Evolutionary conservation across 2,329 filamentous ascomycete genomes (phyloP), one percentile per base, ranked within the genome.

Genomic region (Graphilbum fragrans): DNA sequence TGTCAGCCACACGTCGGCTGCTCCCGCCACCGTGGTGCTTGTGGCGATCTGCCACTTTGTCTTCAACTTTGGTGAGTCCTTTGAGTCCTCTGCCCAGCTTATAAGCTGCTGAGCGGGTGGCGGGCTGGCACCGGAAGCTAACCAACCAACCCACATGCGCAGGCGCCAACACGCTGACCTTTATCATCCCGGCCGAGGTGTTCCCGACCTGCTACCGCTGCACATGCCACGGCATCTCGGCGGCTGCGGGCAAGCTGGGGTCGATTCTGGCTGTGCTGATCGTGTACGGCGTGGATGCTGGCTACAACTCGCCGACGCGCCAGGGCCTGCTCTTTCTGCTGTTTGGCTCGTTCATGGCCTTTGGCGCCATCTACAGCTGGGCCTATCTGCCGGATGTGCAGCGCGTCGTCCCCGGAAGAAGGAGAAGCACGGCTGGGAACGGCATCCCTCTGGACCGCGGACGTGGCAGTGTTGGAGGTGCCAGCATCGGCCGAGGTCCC

Each of bases 131-230:
- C 17, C 22, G 10, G 12, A n/a, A 16, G 25, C 27, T 23, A 11
- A 1, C 14, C 16, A 9, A 14, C 17, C n/a, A 14, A 4, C 25
- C 19, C 10, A 31, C 25, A 5, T 4, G 14, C 10, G n/a, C 10
- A 50, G 69, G 74, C 11, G 73, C 74, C 34, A 79, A 79, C 49
- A 74, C 71, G 0, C 66, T 78, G 11, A 80, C 74, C 0, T 79
- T 80, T 50, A 71, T 80, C 41, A 69, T 80, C 16, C 74, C 77
- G 1, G 75, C 73, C 34, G 76, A 81, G 52, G 69, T 77, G 34
- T 82, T 81, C 52, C 75, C 74, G 0, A 80, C 76, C 2, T 67
- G 69, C 47, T 80, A 78, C 49, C 69, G 77, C 33, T 75, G 69
- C 39, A 76, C 74, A 0, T 78, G 73, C 44, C 74, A 78, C 50